These are phyloP conservation scores for Ceriops tagal DNA, from an alignment of 345 rosid genomes.

Conservation along the genomic window DNA sequence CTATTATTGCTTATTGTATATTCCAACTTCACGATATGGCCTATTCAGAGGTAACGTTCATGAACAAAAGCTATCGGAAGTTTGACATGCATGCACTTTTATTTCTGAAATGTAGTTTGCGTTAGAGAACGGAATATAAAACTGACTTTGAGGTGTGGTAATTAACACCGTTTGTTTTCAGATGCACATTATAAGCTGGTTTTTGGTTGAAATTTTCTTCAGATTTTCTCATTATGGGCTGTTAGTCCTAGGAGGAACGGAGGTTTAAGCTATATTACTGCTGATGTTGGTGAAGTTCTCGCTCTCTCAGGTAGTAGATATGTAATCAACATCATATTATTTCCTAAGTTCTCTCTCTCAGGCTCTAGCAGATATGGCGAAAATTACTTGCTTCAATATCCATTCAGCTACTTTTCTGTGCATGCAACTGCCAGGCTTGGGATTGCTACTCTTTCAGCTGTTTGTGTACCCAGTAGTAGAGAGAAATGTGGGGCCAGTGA, in stretches of 20 bases:
- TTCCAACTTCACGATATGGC: slow-evolving; percentile 60
- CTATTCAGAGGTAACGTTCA: slow-evolving; percentile 35
- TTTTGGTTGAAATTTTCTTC: not conserved
- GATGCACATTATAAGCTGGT: not conserved
- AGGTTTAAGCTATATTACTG: slow-evolving; percentile 42
- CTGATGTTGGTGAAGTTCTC: slow-evolving; percentile 53
- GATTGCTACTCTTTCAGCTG: slow-evolving; percentile 49
- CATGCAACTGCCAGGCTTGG: slow-evolving; percentile 31
- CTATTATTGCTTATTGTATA: slow-evolving; percentile 41
- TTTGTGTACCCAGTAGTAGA: slow-evolving; percentile 41
- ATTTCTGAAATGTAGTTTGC: no score
- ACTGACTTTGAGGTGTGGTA: no score
- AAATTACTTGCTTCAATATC: not conserved
- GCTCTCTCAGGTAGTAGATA: slow-evolving; percentile 44
- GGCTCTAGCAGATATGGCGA: no score
- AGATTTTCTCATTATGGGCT: slow-evolving; percentile 59
- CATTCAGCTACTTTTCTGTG: not conserved
- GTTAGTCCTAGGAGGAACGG: slow-evolving; percentile 45
- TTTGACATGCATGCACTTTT: no score
- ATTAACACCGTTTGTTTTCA: no score
- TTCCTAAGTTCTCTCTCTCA: not conserved
- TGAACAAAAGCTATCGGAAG: no score
- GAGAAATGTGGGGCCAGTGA: slow-evolving; percentile 41
- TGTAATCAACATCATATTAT: not conserved
- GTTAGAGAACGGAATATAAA: no score